Percentiles rank a stretch among this genome's conserved stretches.
phyloP scores from a whole-genome alignment of 208 protist genomes.

The Zelonia costaricensis region DNA sequence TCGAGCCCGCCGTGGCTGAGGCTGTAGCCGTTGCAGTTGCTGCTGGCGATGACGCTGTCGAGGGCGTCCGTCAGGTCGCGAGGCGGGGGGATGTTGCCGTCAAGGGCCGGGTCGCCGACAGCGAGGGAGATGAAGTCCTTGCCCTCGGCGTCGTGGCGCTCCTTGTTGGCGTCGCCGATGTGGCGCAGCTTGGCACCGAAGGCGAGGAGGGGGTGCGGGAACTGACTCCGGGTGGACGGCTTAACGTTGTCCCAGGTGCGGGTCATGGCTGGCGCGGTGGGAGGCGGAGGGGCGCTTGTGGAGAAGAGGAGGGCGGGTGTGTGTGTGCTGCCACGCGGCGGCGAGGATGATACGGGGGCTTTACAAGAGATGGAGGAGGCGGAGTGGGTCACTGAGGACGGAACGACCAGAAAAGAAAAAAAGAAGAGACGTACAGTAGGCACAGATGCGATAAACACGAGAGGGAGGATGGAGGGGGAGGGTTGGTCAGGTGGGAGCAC shows the following conservation, averaged over 20 bases:
- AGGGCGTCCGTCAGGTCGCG: conserved; percentile 45
- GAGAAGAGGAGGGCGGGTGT: conserved; percentile 1
- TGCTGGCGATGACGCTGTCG: conserved; percentile 33
- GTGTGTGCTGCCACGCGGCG: neutral
- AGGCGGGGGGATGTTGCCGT: conserved; percentile 72
- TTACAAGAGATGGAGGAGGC: too few species aligned
- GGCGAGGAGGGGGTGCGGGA: conserved; percentile 28
- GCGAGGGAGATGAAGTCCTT: conserved; percentile 41
- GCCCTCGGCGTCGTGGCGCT: conserved; percentile 19
- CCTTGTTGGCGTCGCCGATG: conserved; percentile 18
- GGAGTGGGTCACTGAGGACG: too few species aligned
- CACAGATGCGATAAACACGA: too few species aligned
- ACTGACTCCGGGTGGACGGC: conserved; percentile 35
- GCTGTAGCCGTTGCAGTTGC: conserved; percentile 72
- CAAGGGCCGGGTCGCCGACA: conserved; percentile 74
- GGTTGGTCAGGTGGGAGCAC: too few species aligned
- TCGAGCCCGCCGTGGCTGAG: conserved; percentile 49
- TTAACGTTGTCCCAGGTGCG: conserved; percentile 82
- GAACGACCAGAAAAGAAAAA: too few species aligned
- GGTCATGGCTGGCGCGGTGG: neutral
- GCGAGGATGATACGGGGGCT: too few species aligned
- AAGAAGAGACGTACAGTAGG: too few species aligned
- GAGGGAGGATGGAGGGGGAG: too few species aligned
- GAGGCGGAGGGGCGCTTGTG: too few species aligned
- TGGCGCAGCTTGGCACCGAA: conserved; percentile 26